phyloP scores from a whole-genome alignment of 345 rosid species.

The Salix suchowensis region DNA sequence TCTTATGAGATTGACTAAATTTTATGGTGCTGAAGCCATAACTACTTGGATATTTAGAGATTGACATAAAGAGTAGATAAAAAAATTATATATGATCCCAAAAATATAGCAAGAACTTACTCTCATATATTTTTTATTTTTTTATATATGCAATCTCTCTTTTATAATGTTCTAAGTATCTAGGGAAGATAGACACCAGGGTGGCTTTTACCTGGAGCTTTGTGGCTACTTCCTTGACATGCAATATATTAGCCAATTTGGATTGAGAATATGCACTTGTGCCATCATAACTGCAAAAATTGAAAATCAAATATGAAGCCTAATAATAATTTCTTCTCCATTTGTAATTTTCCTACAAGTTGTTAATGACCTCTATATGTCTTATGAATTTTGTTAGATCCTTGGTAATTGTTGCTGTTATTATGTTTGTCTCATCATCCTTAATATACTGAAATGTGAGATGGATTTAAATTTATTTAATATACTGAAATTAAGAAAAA shows the following conservation, averaged over 20 bases:
- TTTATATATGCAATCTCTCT: too few species aligned
- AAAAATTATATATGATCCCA: too few species aligned
- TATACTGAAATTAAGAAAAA: background rate
- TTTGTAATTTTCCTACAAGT: background rate
- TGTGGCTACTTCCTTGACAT: slow-evolving; percentile 69
- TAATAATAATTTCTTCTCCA: background rate
- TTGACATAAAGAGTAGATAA: background rate
- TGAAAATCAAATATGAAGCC: background rate
- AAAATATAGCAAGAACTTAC: too few species aligned
- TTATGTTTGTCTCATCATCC: background rate
- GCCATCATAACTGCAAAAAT: slow-evolving; percentile 60
- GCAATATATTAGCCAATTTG: slow-evolving; percentile 75
- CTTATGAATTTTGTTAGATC: background rate
- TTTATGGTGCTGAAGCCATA: background rate
- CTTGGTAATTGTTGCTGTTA: background rate
- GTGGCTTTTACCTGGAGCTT: slow-evolving; percentile 54
- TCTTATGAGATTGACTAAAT: background rate
- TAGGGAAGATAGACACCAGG: background rate
- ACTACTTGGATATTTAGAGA: background rate
- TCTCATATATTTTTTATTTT: too few species aligned
- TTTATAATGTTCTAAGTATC: too few species aligned
- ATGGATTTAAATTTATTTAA: background rate
- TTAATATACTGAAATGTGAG: background rate
- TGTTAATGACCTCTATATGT: background rate
- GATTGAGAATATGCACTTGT: slow-evolving; percentile 90